Evolutionary conservation across 345 rosid genomes (phyloP).

Genomic region (Moringa oleifera): DNA sequence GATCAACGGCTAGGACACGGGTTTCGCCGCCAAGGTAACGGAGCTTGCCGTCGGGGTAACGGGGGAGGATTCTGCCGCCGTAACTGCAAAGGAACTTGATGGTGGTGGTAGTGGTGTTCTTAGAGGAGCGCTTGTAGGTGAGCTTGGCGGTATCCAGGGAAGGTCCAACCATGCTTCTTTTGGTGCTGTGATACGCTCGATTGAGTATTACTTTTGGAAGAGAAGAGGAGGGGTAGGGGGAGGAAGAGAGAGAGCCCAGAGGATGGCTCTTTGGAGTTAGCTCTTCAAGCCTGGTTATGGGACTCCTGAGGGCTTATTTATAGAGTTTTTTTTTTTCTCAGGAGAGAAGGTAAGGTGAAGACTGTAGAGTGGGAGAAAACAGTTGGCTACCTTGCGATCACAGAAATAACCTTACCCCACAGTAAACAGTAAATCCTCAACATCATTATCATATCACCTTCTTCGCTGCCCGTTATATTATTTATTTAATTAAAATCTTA

Average conservation of each 20-base stretch:
- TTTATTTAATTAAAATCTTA: no score
- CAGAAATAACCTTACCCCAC: no score
- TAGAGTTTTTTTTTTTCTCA: conserved; percentile 18
- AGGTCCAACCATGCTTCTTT: conserved; percentile 36
- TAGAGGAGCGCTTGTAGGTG: no score
- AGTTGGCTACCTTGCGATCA: not conserved
- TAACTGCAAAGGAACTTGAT: conserved; percentile 85
- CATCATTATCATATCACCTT: no score
- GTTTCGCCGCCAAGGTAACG: conserved; percentile 86
- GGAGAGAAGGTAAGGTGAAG: not conserved
- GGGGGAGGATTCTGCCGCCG: conserved; percentile 83
- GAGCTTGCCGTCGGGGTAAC: conserved; percentile 78
- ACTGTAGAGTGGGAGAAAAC: not conserved
- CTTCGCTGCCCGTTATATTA: no score
- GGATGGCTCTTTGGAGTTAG: conserved; percentile 12
- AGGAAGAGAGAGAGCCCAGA: not conserved
- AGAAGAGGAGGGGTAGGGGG: not conserved
- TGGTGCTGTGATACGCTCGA: not conserved
- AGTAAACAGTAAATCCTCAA: no score
- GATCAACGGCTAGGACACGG: conserved; percentile 78
- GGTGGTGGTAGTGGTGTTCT: conserved; percentile 18
- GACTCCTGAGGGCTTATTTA: conserved; percentile 26
- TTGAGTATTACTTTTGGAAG: not conserved
- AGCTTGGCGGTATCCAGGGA: conserved; percentile 3
- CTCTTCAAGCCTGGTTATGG: conserved; percentile 39